Percentiles rank a stretch among this genome's conserved stretches.
Evolutionary conservation across 495 filamentous ascomycete genomes (phyloP).

Genomic region (Aspergillus saccharolyticus): DNA sequence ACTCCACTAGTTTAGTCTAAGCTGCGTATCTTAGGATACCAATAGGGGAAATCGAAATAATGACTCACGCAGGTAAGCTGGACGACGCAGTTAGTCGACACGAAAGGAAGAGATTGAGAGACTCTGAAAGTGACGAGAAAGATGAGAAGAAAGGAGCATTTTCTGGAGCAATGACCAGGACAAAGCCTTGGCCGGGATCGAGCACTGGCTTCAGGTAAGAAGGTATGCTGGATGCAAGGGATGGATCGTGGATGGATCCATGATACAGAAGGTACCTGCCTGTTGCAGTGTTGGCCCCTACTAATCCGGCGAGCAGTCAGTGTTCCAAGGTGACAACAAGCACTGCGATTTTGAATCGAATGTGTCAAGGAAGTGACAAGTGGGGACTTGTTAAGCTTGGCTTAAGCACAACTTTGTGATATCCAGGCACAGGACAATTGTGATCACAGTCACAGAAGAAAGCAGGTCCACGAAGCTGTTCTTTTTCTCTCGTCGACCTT

Average conservation of each 20-base stretch:
- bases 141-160: constrained; percentile 2
- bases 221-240: background rate
- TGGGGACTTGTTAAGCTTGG: background rate
- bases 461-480: too few relatives aligned
- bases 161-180: background rate
- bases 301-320: background rate
- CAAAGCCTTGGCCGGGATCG: background rate
- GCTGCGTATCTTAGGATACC: too few relatives aligned
- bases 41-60: background rate
- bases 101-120: background rate
- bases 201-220: background rate
- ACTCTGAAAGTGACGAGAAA: background rate
- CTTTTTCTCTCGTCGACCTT: background rate
- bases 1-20: too few relatives aligned
- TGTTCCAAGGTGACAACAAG: background rate
- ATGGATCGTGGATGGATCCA: background rate
- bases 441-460: too few relatives aligned
- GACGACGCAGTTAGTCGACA: background rate
- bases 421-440: too few relatives aligned
- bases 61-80: background rate
- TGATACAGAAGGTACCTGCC: background rate
- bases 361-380: background rate
- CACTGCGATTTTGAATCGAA: background rate
- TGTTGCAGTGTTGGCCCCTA: background rate
- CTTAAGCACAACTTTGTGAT: background rate